Evolutionary conservation across 176 grass and related monocot species (phyloP), one percentile per base, ranked within the genome.

Genomic region (Oropetium thomaeum): DNA sequence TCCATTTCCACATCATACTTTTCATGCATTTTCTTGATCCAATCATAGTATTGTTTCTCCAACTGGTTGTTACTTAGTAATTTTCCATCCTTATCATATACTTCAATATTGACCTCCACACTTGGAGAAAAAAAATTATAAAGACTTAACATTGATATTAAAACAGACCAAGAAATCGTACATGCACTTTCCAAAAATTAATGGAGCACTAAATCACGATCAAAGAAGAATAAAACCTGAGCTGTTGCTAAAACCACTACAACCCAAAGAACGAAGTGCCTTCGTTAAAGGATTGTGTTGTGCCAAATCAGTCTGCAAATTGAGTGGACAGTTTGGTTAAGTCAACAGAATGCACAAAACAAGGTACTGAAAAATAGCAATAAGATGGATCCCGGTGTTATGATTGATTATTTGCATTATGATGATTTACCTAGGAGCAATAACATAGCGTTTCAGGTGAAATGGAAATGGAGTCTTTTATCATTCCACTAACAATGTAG

Each of bases 21-120:
- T 66, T 55, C 81, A 84, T 88, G 86, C 86, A 88, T 88, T 49
- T 65, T 64, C 26, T 23, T 84, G 58, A 88, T 79, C 86, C 86
- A 88, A 28, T 80, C 53, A 2, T 52, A 62, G 44, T 88, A 88
- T 4, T 79, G 62, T 66, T 70, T 84, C 63, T 88, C 75, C 20
- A 88, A 26, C 27, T 84, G 81, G 1, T 26, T 84, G 14, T n/a
- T 22, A 43, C 28, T 80, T 60, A 84, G 52, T 34, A 17, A 35
- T 76, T 29, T 84, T 79, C 76, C 75, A 14, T 48, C 58, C 67
- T 59, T 65, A 63, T 26, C 75, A 65, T 4, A 47, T 57, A 74
- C 82, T 69, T 73, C 30, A 69, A 88, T 60, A 62, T 25, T 75
- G 32, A 79, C 86, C 31, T 79, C 74, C 29, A 58, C 51, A 75